Evolutionary conservation across 2,329 filamentous ascomycete genomes (phyloP).

Genomic region (Scedosporium dehoogii): DNA sequence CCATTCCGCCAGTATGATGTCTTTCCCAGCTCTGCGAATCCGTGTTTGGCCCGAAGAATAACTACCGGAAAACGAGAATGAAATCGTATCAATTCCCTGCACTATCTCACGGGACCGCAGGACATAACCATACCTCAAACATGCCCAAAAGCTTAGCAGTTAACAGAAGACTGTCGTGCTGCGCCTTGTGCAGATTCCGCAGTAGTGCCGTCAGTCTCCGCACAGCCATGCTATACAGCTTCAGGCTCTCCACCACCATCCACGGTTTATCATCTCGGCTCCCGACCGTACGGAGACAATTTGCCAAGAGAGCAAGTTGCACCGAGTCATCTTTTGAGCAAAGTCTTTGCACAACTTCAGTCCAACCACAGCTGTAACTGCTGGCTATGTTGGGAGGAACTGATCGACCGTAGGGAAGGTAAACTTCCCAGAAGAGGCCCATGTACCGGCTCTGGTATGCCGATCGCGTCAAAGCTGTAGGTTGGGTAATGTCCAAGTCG

Average conservation of each 20-base stretch:
- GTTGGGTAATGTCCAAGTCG: background rate
- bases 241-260: background rate
- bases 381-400: background rate
- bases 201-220: background rate
- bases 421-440: background rate
- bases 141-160: background rate
- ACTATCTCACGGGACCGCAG: too few relatives aligned
- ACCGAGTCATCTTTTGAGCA: background rate
- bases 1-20: background rate
- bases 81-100: too few relatives aligned
- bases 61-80: background rate
- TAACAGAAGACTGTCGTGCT: background rate
- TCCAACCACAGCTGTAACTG: background rate
- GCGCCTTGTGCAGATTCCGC: too few relatives aligned
- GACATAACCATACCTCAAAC: background rate
- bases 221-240: background rate
- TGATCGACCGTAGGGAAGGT: background rate
- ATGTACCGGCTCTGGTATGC: background rate
- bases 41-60: background rate
- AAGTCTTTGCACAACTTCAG: background rate
- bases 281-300: background rate
- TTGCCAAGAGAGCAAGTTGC: background rate
- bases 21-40: background rate
- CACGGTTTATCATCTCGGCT: background rate
- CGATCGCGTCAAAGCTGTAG: background rate